Evolutionary conservation across 2,329 filamentous ascomycete genomes (phyloP).

Genomic region (Penicillium concentricum): DNA sequence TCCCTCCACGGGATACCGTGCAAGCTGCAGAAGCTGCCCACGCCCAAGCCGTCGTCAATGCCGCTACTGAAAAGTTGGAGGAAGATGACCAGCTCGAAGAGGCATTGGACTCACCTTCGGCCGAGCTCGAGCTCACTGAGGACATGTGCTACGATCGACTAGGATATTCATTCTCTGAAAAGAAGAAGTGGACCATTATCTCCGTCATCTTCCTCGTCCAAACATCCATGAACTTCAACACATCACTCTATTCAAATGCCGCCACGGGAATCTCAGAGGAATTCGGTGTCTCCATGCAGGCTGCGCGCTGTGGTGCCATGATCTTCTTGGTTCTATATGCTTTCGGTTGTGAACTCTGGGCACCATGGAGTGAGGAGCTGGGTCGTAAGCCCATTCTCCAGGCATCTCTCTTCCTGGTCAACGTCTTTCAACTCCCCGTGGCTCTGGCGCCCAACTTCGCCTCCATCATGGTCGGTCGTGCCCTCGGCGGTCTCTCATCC

Average conservation of each 20-base stretch:
- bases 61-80: slow-evolving; percentile 21
- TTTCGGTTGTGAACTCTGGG: slow-evolving; percentile 86
- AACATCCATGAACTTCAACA: slow-evolving; percentile 78
- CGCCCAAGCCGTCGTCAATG: slow-evolving; percentile 25
- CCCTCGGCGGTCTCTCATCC: slow-evolving; percentile 67
- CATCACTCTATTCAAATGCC: slow-evolving; percentile 70
- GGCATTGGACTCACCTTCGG: slow-evolving; percentile 22
- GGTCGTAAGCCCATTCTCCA: slow-evolving; percentile 76
- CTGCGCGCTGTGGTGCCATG: slow-evolving; percentile 70
- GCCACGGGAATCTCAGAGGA: slow-evolving; percentile 64
- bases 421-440: slow-evolving; percentile 72
- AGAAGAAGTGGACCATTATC: slow-evolving; percentile 72
- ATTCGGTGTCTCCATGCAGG: slow-evolving; percentile 67
- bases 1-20: slow-evolving; percentile 22
- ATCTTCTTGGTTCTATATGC: slow-evolving; percentile 78
- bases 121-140: slow-evolving; percentile 45
- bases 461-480: slow-evolving; percentile 67
- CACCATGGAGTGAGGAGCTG: slow-evolving; percentile 81
- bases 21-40: slow-evolving; percentile 36
- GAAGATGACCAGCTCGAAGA: slow-evolving; percentile 27
- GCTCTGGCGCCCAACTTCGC: slow-evolving; percentile 72
- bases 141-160: slow-evolving; percentile 66
- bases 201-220: slow-evolving; percentile 72
- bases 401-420: slow-evolving; percentile 70
- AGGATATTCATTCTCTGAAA: slow-evolving; percentile 59